A percentile compares a stretch with the other conserved stretches of the same genome.
These are phyloP conservation scores for Puccinia triticina DNA, from an alignment of 1,284 basidiomycete genomes.

Conservation along the genomic window DNA sequence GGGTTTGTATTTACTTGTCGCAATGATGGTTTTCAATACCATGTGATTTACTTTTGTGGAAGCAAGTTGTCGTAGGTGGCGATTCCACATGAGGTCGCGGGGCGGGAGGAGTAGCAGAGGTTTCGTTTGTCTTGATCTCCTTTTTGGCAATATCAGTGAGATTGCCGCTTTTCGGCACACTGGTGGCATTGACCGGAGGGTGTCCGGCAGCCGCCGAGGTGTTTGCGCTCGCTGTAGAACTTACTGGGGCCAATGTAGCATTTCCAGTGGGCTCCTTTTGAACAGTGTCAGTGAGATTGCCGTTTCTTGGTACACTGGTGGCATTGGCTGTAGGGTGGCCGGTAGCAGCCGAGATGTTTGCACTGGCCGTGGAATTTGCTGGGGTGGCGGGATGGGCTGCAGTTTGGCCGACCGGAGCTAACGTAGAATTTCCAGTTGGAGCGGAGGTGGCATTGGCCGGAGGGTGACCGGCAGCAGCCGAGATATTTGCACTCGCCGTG, in stretches of 20 bases:
- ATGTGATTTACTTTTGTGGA: background rate
- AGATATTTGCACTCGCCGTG: no score
- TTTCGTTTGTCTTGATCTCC: background rate
- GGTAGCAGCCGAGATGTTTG: background rate
- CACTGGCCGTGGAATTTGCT: background rate
- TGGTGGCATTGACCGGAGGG: background rate
- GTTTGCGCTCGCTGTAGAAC: background rate
- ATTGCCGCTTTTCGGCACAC: background rate
- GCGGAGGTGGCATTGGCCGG: background rate
- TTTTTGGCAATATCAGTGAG: background rate
- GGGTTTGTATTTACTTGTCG: background rate
- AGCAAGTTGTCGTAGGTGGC: constrained; percentile 4
- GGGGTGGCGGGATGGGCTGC: background rate
- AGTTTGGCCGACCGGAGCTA: background rate
- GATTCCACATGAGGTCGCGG: background rate
- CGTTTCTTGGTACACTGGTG: background rate
- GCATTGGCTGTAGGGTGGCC: background rate
- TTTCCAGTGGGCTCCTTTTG: background rate
- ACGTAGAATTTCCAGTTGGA: background rate
- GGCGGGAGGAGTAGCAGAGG: background rate
- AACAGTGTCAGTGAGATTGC: background rate
- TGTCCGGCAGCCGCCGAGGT: background rate
- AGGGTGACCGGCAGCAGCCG: background rate
- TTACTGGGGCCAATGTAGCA: no score
- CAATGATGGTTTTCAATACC: constrained; percentile 11